These are phyloP conservation scores for Endotrypanum monterogeii DNA, from an alignment of 208 protist species.

Conservation along the genomic window DNA sequence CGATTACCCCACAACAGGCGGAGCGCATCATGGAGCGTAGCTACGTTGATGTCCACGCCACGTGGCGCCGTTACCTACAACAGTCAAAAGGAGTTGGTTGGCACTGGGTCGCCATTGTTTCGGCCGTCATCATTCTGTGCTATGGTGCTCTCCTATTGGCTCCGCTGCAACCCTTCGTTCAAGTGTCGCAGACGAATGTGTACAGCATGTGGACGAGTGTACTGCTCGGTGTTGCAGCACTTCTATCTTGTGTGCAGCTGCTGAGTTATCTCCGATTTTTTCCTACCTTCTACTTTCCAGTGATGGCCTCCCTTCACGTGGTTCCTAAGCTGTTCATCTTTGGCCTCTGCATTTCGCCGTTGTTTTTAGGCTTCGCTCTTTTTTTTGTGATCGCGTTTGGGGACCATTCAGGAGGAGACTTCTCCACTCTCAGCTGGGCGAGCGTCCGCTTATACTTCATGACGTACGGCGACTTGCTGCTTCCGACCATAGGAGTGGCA, in stretches of 20 bases:
- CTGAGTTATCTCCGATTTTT: slow-evolving; percentile 62
- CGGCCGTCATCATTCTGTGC: slow-evolving; percentile 28
- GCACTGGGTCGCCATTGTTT: slow-evolving; percentile 39
- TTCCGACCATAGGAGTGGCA: slow-evolving; percentile 38
- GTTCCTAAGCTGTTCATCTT: slow-evolving; percentile 48
- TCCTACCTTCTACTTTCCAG: slow-evolving; percentile 47
- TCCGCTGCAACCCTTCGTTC: slow-evolving; percentile 14
- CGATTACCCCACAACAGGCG: slow-evolving; percentile 21
- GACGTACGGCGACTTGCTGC: slow-evolving; percentile 61
- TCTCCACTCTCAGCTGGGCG: slow-evolving; percentile 40
- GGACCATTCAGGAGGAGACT: slow-evolving; percentile 40
- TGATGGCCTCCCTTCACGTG: slow-evolving; percentile 42
- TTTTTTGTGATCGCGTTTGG: slow-evolving; percentile 64
- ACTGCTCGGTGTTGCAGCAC: slow-evolving; percentile 36
- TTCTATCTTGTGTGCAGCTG: slow-evolving; percentile 43
- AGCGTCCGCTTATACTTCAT: slow-evolving; percentile 55
- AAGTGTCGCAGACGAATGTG: slow-evolving; percentile 16
- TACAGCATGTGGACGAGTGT: slow-evolving; percentile 39
- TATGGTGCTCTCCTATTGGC: slow-evolving; percentile 34
- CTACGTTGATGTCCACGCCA: slow-evolving; percentile 46
- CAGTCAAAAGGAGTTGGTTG: slow-evolving; percentile 43
- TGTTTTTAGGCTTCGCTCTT: slow-evolving; percentile 56
- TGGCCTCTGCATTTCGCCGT: slow-evolving; percentile 38
- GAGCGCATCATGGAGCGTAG: slow-evolving; percentile 39
- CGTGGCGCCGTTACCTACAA: slow-evolving; percentile 48